Base-by-base conservation (phyloP, 768 basidiomycete genomes). In the Amanita inopinata region DNA sequence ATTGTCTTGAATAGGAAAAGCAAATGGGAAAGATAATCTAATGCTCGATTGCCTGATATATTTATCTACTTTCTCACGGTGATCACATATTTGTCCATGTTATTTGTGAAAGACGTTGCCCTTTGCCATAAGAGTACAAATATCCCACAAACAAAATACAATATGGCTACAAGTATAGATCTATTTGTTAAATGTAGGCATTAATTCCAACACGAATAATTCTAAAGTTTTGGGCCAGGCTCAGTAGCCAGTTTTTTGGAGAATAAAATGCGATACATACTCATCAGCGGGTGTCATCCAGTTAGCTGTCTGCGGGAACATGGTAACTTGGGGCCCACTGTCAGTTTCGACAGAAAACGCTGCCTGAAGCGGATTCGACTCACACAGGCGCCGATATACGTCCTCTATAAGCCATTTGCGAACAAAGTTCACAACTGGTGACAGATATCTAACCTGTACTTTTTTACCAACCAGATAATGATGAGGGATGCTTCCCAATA, bases 231-330 rank as follows among this genome's bases (percentile, higher is more conserved):
- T 19, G 40, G 18, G 34, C 18, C 30, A 15, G 38, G 24, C n/a
- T n/a, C n/a, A n/a, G n/a, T n/a, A n/a, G n/a, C n/a, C 11, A 33
- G 18, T 1, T 19, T 15, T 9, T 2, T 5, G 10, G 18, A 18
- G 24, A 23, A 17, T 17, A 17, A 1, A 38, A 22, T 22, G 19
- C 18, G 17, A 15, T 14, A 64, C 71, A 25, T 54, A 76, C 73
- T 78, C 73, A 45, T 80, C 77, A 1, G 69, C 69, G n/a, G 67
- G 64, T 0, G 69, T 70, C 4, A 70, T 47, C 76, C 76, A 78
- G 46, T 73, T 75, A 1, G 59, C 74, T 0, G 74, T 76, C 47
- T 78, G 76, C 0, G 78, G 79, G 61, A 80, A 78, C 69, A 79
- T 75, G 0, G 68, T 71, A 1, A 65, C 75, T 74, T 28, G 2